Percentiles rank a stretch among this genome's conserved stretches.
Conservation (phyloP, 306 rosid species). For the Amphicarpaea edgeworthii region DNA sequence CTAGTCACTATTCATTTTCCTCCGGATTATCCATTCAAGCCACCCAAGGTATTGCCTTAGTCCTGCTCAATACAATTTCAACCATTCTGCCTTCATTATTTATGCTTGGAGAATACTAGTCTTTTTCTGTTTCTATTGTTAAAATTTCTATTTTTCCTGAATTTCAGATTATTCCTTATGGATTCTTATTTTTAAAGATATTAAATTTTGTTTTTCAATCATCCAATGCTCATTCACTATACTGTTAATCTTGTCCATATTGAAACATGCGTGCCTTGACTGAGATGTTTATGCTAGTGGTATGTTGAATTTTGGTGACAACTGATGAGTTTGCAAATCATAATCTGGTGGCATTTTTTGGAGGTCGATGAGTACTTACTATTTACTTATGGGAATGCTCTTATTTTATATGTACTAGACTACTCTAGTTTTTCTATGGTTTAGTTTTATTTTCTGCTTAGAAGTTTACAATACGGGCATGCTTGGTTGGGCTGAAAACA, state of each 20-base stretch:
- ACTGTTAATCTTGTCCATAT: not conserved
- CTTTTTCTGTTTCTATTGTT: slow-evolving; percentile 16
- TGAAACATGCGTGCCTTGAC: not conserved
- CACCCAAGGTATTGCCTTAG: slow-evolving; percentile 66
- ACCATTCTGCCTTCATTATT: slow-evolving; percentile 8
- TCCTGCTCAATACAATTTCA: not conserved
- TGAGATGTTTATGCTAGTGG: slow-evolving; percentile 11
- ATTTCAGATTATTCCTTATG: not conserved
- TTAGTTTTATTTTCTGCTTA: slow-evolving; percentile 1
- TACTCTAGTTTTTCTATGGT: not conserved
- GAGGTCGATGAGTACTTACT: not conserved
- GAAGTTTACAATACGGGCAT: not conserved
- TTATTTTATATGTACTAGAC: slow-evolving; percentile 4
- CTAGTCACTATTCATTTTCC: slow-evolving; percentile 88
- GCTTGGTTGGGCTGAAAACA: not conserved
- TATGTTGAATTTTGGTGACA: not conserved
- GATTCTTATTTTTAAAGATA: not conserved
- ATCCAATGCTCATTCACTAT: not conserved
- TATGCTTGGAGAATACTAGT: slow-evolving; percentile 18
- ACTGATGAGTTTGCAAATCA: slow-evolving; percentile 8
- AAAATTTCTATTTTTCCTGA: not conserved
- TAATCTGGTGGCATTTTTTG: not conserved
- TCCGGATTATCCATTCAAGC: slow-evolving; percentile 90
- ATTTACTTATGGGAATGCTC: not conserved
- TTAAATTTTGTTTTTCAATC: slow-evolving; percentile 3